Conservation (phyloP, 78 protist genomes). For the Bigelowiella natans region DNA sequence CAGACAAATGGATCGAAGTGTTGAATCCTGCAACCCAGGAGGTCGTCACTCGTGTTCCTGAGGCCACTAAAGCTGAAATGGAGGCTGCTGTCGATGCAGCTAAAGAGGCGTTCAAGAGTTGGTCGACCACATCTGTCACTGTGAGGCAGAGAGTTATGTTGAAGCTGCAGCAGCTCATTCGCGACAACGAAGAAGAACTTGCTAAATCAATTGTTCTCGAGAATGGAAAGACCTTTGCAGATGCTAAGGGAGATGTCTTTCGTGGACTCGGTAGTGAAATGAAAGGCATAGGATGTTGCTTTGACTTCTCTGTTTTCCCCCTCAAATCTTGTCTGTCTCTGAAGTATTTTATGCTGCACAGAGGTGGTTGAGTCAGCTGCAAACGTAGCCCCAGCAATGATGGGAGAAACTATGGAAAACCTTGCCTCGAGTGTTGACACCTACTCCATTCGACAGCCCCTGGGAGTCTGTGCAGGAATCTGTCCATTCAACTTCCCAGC, state of each 20-base stretch:
- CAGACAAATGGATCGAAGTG: neutral
- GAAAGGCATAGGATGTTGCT: slow-evolving; percentile 73
- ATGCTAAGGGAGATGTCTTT: slow-evolving; percentile 60
- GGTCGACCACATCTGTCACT: slow-evolving; percentile 66
- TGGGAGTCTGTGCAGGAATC: slow-evolving; percentile 93
- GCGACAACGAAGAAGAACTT: slow-evolving; percentile 46
- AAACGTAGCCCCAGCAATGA: neutral
- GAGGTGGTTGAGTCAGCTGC: neutral
- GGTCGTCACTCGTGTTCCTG: slow-evolving; percentile 1
- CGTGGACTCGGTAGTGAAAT: slow-evolving; percentile 73
- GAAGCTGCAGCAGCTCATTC: slow-evolving; percentile 57
- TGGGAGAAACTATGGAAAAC: neutral
- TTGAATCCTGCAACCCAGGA: neutral
- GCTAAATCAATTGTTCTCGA: slow-evolving; percentile 68
- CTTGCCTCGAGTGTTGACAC: slow-evolving; percentile 67
- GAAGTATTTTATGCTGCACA: neutral
- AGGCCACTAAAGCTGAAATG: slow-evolving; percentile 50
- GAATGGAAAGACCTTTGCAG: slow-evolving; percentile 92
- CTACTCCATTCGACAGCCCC: slow-evolving; percentile 75
- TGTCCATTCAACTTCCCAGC: slow-evolving; percentile 82
- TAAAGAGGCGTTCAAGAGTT: slow-evolving; percentile 53
- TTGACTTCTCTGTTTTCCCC: neutral
- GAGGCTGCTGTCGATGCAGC: slow-evolving; percentile 67
- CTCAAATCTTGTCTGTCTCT: neutral
- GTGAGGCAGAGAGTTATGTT: slow-evolving; percentile 70